These are phyloP conservation scores for Zychaea mexicana DNA, from an alignment of 371 early-diverging fungal genomes.

Conservation along the genomic window DNA sequence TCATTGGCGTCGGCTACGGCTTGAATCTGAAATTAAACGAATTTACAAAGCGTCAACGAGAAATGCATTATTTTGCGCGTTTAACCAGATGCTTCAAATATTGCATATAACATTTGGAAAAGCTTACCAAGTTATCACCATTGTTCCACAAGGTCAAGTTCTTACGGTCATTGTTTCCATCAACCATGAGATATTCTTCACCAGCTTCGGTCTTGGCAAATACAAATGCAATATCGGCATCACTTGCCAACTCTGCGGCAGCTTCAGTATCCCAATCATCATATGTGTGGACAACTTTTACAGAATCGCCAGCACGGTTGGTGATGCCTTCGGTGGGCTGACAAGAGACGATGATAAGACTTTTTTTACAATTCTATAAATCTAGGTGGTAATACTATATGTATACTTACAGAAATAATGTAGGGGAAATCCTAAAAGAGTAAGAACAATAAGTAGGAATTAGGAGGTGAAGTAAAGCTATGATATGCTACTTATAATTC, in stretches of 20 bases:
- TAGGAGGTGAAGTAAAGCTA: no score
- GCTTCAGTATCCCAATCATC: conserved; percentile 24
- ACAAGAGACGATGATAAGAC: no score
- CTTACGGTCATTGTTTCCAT: conserved; percentile 57
- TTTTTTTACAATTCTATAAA: no score
- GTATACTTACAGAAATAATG: conserved; percentile 42
- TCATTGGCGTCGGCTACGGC: conserved; percentile 53
- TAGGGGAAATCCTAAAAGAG: no score
- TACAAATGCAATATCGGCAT: conserved; percentile 58
- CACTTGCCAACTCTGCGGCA: conserved; percentile 33
- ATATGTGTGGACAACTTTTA: conserved; percentile 23
- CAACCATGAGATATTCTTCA: conserved; percentile 45
- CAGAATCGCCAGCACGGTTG: conserved; percentile 29
- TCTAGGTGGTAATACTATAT: no score
- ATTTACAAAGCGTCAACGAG: no score
- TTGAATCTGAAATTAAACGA: conserved; percentile 34
- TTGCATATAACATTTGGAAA: no score
- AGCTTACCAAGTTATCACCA: conserved; percentile 55
- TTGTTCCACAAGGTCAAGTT: conserved; percentile 58
- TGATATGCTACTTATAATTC: no score
- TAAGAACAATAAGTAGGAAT: no score
- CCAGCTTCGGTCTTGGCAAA: conserved; percentile 61
- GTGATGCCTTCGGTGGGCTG: conserved; percentile 42
- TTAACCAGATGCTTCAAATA: no score
- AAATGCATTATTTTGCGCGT: no score